These are phyloP conservation scores for Kalmusia sp. DNA, from an alignment of 2,329 filamentous ascomycete genomes.

Conservation along the genomic window DNA sequence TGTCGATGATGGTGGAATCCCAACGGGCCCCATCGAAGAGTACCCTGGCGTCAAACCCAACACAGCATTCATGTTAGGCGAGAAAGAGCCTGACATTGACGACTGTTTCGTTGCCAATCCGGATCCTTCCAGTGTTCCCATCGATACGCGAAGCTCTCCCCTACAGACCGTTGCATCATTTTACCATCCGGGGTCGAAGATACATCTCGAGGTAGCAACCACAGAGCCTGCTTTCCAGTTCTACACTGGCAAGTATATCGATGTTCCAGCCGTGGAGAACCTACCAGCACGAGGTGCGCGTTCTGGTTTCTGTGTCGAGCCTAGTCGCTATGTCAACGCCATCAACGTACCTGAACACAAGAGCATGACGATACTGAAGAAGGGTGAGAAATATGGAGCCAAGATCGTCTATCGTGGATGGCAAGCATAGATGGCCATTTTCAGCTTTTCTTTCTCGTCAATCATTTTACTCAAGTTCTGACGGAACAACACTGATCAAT, in stretches of 20 bases:
- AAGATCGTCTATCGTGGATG: slow-evolving; percentile 86
- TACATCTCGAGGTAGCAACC: slow-evolving; percentile 86
- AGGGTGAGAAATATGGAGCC: slow-evolving; percentile 82
- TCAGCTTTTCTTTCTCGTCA: too few relatives aligned
- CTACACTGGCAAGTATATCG: slow-evolving; percentile 87
- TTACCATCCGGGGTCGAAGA: slow-evolving; percentile 73
- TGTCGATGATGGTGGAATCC: slow-evolving; percentile 76
- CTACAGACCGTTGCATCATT: slow-evolving; percentile 74
- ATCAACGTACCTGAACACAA: slow-evolving; percentile 83
- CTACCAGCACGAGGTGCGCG: slow-evolving; percentile 70
- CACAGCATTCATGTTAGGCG: slow-evolving; percentile 74
- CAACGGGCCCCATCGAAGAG: slow-evolving; percentile 69
- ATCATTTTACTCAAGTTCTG: too few relatives aligned
- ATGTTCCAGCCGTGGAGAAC: slow-evolving; percentile 70
- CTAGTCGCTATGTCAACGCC: slow-evolving; percentile 88
- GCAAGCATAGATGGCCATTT: slow-evolving; percentile 57
- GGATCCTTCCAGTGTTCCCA: slow-evolving; percentile 59
- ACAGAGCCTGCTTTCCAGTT: slow-evolving; percentile 98
- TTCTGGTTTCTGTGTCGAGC: slow-evolving; percentile 90
- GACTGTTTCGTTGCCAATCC: slow-evolving; percentile 85
- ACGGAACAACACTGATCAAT: too few relatives aligned
- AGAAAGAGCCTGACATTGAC: slow-evolving; percentile 78
- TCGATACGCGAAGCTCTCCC: slow-evolving; percentile 62
- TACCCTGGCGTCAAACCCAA: slow-evolving; percentile 72
- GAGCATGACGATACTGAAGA: slow-evolving; percentile 79